Evolutionary conservation across 306 rosid genomes (phyloP), one percentile per base, ranked within the genome.

Genomic region (Arachis stenosperma): DNA sequence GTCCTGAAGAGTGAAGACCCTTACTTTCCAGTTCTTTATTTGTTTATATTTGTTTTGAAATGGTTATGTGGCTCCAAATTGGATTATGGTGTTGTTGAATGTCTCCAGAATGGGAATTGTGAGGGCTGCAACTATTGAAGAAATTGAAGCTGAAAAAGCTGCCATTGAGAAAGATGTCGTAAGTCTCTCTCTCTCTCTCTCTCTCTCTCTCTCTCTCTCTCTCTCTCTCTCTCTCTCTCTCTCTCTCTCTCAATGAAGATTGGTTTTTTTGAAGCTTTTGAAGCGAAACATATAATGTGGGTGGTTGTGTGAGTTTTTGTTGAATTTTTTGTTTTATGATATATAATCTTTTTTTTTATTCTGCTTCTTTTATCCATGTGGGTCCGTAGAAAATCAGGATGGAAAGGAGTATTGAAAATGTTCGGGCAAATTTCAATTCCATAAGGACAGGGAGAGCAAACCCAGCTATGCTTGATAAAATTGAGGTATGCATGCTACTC

Each of bases 401-500:
- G 99, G 98, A 90, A 64, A 94, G 84, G 83, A 88, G 96, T 75
- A 71, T 94, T 58, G 99, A 90, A 62, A 85, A 71, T 14, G 87
- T 91, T 55, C 82, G 89, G 46, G 62, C 90, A 62, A 90, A 82
- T 85, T 94, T 94, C 88, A 90, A 74, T 76, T 90, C 99, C 61
- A 80, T 94, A 65, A 86, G 99, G 86, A 90, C 99, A 1, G 99
- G 98, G 65, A 85, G 98, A 82, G 57, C 99, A 46, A 90, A 63
- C 80, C 98, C 98, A 0, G 78, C 96, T 13, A 91, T 91, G 91
- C 96, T 94, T 22, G 98, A 94, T 80, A 94, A 91, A 81, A 91
- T 94, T 67, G 92, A 84, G 99, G 99, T 94, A 59, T 64, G 30
- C 55, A 65, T 76, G 36, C 67, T 66, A 4, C 65, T 37, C 59